Evolutionary conservation across 2,329 filamentous ascomycete genomes (phyloP).

Genomic region (Stachybotrys chlorohalonatus): DNA sequence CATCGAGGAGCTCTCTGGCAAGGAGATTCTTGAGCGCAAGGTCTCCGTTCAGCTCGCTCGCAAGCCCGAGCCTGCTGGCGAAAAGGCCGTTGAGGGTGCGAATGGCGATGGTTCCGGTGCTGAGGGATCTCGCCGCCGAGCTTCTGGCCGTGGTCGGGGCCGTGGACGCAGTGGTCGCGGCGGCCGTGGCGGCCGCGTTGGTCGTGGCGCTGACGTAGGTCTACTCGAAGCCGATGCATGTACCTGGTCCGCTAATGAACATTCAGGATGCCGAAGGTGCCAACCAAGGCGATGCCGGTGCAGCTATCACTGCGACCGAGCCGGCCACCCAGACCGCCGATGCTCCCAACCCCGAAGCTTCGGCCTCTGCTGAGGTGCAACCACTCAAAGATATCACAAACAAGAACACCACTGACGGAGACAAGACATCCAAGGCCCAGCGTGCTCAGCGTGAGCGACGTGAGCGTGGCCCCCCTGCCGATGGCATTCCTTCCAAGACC

Average conservation of each 20-base stretch:
- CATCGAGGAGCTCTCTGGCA: constrained; percentile 89
- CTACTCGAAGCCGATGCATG: constrained; percentile 7
- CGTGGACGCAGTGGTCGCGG: constrained; percentile 62
- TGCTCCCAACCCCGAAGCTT: constrained; percentile 30
- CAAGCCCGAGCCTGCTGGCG: constrained; percentile 81
- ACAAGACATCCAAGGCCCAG: constrained; percentile 48
- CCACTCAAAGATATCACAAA: constrained; percentile 55
- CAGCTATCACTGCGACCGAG: constrained; percentile 27
- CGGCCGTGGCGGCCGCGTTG: constrained; percentile 47
- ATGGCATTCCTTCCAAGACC: constrained; percentile 96
- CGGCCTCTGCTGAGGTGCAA: constrained; percentile 42
- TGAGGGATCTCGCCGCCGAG: constrained; percentile 55
- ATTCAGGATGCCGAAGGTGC: constrained; percentile 30
- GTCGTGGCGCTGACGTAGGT: constrained; percentile 29
- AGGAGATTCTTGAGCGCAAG: constrained; percentile 97
- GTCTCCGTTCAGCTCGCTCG: constrained; percentile 97
- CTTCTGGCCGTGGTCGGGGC: constrained; percentile 57
- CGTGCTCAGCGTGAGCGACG: constrained; percentile 52
- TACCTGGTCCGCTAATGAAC: no score
- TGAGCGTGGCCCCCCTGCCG: constrained; percentile 90
- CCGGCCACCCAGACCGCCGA: constrained; percentile 34
- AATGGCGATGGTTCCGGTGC: constrained; percentile 68
- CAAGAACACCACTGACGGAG: constrained; percentile 46
- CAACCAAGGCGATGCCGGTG: constrained; percentile 34
- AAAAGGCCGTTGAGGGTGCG: constrained; percentile 59